These are phyloP conservation scores for Platanthera guangdongensis DNA, from an alignment of 106 monocot species.

Conservation along the genomic window DNA sequence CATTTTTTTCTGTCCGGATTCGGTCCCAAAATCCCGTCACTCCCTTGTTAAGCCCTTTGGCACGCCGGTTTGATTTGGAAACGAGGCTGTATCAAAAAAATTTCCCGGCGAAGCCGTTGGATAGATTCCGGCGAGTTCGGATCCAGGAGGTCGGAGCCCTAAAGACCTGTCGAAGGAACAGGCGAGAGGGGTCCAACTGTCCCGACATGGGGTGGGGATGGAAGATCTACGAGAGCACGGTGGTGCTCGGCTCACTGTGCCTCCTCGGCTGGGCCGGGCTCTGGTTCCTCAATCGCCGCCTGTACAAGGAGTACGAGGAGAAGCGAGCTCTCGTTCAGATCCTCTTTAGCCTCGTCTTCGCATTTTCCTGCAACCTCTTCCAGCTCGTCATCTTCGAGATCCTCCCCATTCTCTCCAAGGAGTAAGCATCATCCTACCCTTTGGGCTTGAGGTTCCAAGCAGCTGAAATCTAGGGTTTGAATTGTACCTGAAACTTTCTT, in stretches of 20 bases:
- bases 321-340: conserved; percentile 93
- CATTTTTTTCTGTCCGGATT: too few relatives aligned
- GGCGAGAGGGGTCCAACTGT: not conserved
- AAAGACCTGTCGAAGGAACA: not conserved
- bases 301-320: conserved; percentile 99
- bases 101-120: not conserved
- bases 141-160: not conserved
- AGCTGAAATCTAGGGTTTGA: not conserved
- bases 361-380: conserved; percentile 97
- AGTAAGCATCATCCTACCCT: conserved; percentile 26
- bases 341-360: conserved; percentile 91
- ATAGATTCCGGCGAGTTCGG: not conserved
- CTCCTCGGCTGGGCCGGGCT: conserved; percentile 88
- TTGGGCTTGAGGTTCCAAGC: not conserved
- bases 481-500: not conserved
- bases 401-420: conserved; percentile 85
- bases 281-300: conserved; percentile 87
- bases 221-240: conserved; percentile 53
- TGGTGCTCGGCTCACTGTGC: conserved; percentile 47
- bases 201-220: conserved; percentile 49
- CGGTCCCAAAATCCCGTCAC: too few relatives aligned
- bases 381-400: conserved; percentile 99
- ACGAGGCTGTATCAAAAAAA: not conserved
- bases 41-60: too few relatives aligned
- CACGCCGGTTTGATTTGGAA: too few relatives aligned